A percentile compares a stretch with the other conserved stretches of the same genome.
Conservation (phyloP, 1,284 basidiomycete species). For the Cystobasidium sp. region DNA sequence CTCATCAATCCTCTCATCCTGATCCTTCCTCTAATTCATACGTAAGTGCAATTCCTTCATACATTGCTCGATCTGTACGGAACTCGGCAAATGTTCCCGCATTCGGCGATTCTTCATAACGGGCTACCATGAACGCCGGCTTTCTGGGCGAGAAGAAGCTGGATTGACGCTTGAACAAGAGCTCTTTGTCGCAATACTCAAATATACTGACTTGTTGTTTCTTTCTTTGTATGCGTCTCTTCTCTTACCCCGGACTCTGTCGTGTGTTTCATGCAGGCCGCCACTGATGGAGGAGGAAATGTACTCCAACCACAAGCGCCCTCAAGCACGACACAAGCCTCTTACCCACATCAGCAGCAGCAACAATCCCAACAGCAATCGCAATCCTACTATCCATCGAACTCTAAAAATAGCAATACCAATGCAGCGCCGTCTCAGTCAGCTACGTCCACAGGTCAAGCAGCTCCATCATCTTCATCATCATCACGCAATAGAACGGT, state of each 20-base stretch:
- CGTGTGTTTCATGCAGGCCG: not conserved
- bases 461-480: not conserved
- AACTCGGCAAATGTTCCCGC: no score
- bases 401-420: not conserved
- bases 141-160: no score
- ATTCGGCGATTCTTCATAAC: no score
- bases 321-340: not conserved
- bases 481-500: not conserved
- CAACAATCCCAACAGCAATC: conserved; percentile 8
- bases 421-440: not conserved
- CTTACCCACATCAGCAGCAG: not conserved
- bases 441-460: no score
- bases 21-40: not conserved
- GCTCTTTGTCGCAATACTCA: no score
- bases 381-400: not conserved
- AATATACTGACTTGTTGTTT: no score
- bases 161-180: no score
- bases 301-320: conserved; percentile 1
- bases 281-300: not conserved
- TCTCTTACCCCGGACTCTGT: no score
- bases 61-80: no score
- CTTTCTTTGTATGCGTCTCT: no score
- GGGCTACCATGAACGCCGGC: no score
- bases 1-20: not conserved
- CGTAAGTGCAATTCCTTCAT: not conserved